A percentile compares a stretch with the other conserved stretches of the same genome.
Evolutionary conservation across 1,284 basidiomycete species (phyloP).

Genomic region (Bondarzewia mesenterica): DNA sequence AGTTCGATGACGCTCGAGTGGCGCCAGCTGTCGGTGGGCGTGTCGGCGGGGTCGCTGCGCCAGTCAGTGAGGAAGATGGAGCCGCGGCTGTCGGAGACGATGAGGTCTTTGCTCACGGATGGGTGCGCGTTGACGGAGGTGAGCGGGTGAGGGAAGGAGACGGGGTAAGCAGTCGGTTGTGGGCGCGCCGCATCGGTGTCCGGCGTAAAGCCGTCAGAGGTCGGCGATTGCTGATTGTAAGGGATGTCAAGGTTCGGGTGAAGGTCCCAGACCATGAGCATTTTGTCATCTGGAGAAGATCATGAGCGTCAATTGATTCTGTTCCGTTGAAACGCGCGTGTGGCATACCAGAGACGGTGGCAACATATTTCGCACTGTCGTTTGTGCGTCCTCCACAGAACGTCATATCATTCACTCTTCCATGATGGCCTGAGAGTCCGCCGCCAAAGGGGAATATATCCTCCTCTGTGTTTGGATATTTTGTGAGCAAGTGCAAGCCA

Average conservation of each 20-base stretch:
- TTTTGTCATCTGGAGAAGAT: conserved; percentile 54
- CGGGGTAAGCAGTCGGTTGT: conserved; percentile 69
- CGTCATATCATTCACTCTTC: conserved; percentile 63
- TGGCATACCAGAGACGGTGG: conserved; percentile 63
- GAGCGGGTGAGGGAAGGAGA: conserved; percentile 62
- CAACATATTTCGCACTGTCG: conserved; percentile 63
- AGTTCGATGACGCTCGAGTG: conserved; percentile 48
- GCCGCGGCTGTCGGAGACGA: conserved; percentile 66
- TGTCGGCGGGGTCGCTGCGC: conserved; percentile 50
- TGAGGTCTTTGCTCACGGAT: conserved; percentile 63
- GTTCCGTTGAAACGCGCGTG: not conserved
- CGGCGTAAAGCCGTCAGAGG: conserved; percentile 13
- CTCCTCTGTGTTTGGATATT: conserved; percentile 36
- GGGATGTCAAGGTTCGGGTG: conserved; percentile 41
- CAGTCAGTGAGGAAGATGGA: conserved; percentile 71
- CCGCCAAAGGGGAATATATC: conserved; percentile 64
- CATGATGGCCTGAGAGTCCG: conserved; percentile 69
- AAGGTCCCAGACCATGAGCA: conserved; percentile 79
- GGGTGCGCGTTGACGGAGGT: conserved; percentile 64
- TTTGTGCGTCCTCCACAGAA: conserved; percentile 65
- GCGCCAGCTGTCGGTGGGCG: conserved; percentile 26
- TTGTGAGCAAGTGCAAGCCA: conserved; percentile 60
- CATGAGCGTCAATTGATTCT: not conserved
- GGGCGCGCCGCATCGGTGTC: conserved; percentile 28
- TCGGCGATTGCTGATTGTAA: conserved; percentile 10